Conservation (phyloP, 2,329 filamentous ascomycete genomes). For the Fusarium tupiense region DNA sequence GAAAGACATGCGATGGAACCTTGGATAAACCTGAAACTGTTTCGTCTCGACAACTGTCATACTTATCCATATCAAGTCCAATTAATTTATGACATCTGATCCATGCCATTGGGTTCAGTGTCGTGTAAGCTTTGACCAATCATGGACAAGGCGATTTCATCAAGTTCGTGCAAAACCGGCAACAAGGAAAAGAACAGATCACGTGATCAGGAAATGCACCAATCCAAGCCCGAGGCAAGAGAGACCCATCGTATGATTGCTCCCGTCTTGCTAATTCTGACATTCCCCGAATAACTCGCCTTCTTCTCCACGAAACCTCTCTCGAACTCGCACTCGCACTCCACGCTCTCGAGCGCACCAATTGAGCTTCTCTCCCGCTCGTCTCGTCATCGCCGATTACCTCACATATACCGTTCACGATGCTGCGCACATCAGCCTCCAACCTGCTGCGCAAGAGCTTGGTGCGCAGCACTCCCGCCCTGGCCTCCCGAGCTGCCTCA, state of each 20-base stretch:
- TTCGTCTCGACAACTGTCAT: background rate
- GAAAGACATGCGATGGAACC: background rate
- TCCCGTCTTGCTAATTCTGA: slow-evolving; percentile 33
- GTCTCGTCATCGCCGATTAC: slow-evolving; percentile 24
- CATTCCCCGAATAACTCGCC: slow-evolving; percentile 40
- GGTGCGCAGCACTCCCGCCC: slow-evolving; percentile 57
- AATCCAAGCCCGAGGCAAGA: slow-evolving; percentile 23
- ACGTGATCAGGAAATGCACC: slow-evolving; percentile 8
- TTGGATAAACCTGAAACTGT: too few species aligned
- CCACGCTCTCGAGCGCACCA: slow-evolving; percentile 46
- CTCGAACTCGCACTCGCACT: slow-evolving; percentile 32
- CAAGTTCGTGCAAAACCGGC: slow-evolving; percentile 31
- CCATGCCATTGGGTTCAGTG: background rate
- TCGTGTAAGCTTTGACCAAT: slow-evolving; percentile 18
- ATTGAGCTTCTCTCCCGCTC: slow-evolving; percentile 44
- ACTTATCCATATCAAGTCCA: background rate
- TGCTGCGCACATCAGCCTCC: slow-evolving; percentile 65
- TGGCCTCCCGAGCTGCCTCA: slow-evolving; percentile 66
- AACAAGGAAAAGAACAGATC: slow-evolving; percentile 11
- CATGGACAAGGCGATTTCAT: slow-evolving; percentile 22
- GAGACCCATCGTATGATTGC: slow-evolving; percentile 46
- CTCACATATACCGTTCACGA: slow-evolving; percentile 47
- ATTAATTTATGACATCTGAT: background rate
- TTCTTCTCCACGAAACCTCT: slow-evolving; percentile 34
- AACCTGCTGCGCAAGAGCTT: slow-evolving; percentile 62